Conservation (phyloP, 1,284 basidiomycete genomes). For the Ceratobasidium sp. region DNA sequence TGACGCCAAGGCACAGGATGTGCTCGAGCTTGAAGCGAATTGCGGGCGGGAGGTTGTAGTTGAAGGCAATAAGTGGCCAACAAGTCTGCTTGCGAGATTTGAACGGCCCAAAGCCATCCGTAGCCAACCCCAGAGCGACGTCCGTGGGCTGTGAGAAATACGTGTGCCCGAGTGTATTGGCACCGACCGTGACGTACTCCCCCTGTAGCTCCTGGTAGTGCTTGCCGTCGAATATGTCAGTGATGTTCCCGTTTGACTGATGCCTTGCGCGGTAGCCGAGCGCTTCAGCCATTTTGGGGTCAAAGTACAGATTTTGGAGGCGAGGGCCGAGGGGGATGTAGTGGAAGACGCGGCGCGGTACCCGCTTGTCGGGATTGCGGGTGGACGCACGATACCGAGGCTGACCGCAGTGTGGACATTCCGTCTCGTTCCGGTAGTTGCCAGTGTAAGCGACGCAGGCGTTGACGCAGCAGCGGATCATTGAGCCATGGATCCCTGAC, state of each 20-base stretch:
- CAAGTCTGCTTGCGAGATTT: slow-evolving; percentile 54
- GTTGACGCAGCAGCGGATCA: slow-evolving; percentile 46
- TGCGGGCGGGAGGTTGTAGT: slow-evolving; percentile 48
- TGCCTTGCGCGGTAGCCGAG: slow-evolving; percentile 52
- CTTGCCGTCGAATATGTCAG: slow-evolving; percentile 50
- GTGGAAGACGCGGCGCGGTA: slow-evolving; percentile 16
- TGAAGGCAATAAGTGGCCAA: slow-evolving; percentile 48
- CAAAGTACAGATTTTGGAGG: slow-evolving; percentile 25
- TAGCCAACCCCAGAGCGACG: not conserved
- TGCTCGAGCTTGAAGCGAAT: slow-evolving; percentile 41
- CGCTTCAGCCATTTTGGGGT: slow-evolving; percentile 46
- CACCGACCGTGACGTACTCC: slow-evolving; percentile 4
- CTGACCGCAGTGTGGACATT: slow-evolving; percentile 47
- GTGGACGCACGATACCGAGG: slow-evolving; percentile 22
- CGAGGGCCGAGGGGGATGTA: slow-evolving; percentile 48
- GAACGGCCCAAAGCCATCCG: slow-evolving; percentile 25
- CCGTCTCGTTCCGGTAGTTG: not conserved
- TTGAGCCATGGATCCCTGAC: not conserved
- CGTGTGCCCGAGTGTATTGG: slow-evolving; percentile 36
- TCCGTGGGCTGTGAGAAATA: slow-evolving; percentile 55
- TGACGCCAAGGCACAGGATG: slow-evolving; percentile 45
- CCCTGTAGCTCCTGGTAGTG: slow-evolving; percentile 28
- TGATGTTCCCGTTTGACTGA: slow-evolving; percentile 41
- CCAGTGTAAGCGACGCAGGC: slow-evolving; percentile 45
- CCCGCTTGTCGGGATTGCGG: not conserved